phyloP scores from a whole-genome alignment of 179 eudicot genomes.

The Silene coronaria region DNA sequence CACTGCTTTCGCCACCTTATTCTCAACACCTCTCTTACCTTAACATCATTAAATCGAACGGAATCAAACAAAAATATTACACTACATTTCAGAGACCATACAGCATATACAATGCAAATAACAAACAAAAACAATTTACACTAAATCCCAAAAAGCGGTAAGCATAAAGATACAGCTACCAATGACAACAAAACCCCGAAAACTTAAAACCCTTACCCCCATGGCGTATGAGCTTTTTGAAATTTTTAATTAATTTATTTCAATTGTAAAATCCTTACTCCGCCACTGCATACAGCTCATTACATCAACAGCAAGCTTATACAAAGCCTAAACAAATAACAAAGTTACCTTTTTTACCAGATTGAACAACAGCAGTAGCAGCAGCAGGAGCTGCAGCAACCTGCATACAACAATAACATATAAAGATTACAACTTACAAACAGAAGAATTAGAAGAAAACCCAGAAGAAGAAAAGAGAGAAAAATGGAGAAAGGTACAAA shows the following conservation, averaged over 20 bases:
- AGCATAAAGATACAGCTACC: not conserved
- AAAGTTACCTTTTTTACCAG: constrained; percentile 46
- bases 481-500: not conserved
- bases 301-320: not conserved
- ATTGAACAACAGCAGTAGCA: constrained; percentile 27
- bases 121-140: not conserved
- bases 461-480: not conserved
- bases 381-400: constrained; percentile 40
- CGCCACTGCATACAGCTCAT: not conserved
- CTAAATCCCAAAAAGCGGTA: not conserved
- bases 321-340: not conserved
- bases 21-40: constrained; percentile 74
- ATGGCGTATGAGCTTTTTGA: no score
- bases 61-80: not conserved
- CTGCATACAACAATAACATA: constrained; percentile 20
- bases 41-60: not conserved
- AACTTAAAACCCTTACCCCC: not conserved
- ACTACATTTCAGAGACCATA: not conserved
- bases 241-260: no score
- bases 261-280: no score
- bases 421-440: not conserved
- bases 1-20: constrained; percentile 37
- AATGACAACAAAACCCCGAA: not conserved
- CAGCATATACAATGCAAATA: not conserved
- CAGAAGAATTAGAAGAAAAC: not conserved